phyloP scores from a whole-genome alignment of 148 eudicot species.

The Rhododendron mucronatum region DNA sequence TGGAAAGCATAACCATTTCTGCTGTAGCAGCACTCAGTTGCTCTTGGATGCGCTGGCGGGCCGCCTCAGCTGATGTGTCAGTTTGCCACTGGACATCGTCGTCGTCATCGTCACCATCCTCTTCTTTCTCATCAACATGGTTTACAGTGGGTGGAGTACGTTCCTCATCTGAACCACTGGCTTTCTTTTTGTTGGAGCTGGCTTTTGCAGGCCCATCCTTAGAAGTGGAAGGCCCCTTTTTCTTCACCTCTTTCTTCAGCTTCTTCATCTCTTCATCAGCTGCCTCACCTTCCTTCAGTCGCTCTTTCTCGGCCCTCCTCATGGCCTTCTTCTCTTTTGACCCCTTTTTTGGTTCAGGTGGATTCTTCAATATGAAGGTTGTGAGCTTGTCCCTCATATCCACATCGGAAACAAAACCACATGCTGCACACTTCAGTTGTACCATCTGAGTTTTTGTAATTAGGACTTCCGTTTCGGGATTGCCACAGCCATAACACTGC shows the following conservation, averaged over 20 bases:
- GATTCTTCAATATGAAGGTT: slow-evolving; percentile 75
- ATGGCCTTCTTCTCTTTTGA: slow-evolving; percentile 72
- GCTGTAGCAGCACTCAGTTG: slow-evolving; percentile 77
- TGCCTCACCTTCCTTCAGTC: slow-evolving; percentile 81
- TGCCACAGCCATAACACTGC: slow-evolving; percentile 87
- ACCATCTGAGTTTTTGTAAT: slow-evolving; percentile 76
- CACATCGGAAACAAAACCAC: slow-evolving; percentile 83
- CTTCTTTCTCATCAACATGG: slow-evolving; percentile 45
- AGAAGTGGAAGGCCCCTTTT: slow-evolving; percentile 42
- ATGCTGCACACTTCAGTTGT: slow-evolving; percentile 71
- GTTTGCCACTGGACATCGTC: slow-evolving; percentile 69
- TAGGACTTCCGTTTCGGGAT: slow-evolving; percentile 77
- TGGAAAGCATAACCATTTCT: slow-evolving; percentile 74
- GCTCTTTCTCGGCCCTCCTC: slow-evolving; percentile 79
- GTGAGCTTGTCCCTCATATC: slow-evolving; percentile 89
- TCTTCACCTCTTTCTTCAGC: slow-evolving; percentile 53
- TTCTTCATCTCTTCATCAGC: slow-evolving; percentile 78
- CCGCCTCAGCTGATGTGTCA: slow-evolving; percentile 75
- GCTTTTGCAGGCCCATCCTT: slow-evolving; percentile 43
- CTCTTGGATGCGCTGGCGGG: slow-evolving; percentile 58
- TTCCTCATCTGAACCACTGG: slow-evolving; percentile 60
- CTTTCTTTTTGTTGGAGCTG: slow-evolving; percentile 53
- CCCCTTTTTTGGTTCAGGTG: slow-evolving; percentile 61
- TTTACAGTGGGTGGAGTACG: slow-evolving; percentile 41
- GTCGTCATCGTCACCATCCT: slow-evolving; percentile 22